Evolutionary conservation across 2,329 filamentous ascomycete genomes (phyloP).

Genomic region (Xenoacremonium recifei): DNA sequence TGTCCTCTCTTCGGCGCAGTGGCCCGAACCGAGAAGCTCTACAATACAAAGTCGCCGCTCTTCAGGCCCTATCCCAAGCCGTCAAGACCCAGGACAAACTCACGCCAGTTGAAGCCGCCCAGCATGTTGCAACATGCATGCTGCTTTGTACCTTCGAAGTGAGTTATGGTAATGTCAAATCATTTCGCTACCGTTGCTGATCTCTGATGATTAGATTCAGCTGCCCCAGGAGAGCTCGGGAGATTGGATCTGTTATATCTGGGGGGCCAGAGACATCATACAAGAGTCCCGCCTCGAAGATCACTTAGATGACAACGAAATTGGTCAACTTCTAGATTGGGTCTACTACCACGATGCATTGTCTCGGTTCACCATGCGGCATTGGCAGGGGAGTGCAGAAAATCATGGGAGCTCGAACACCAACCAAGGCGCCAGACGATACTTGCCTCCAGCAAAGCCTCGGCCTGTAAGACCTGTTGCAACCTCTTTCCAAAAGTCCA

Average conservation of each 20-base stretch:
- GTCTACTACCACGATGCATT: constrained; percentile 18
- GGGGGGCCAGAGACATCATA: constrained; percentile 15
- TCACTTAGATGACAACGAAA: background rate
- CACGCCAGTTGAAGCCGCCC: constrained; percentile 2
- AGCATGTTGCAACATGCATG: constrained; percentile 20
- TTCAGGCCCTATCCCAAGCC: constrained; percentile 8
- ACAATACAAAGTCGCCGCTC: constrained; percentile 10
- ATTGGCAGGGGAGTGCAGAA: too few species aligned
- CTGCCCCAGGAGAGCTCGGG: constrained; percentile 13
- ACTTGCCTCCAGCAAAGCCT: constrained; percentile 1
- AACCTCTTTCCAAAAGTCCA: too few species aligned
- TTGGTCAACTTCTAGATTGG: constrained; percentile 14
- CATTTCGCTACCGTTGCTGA: too few species aligned
- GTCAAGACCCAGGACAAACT: background rate
- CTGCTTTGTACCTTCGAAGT: constrained; percentile 17
- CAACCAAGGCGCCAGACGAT: too few species aligned
- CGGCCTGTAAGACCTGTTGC: constrained; percentile 12
- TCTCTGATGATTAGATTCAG: constrained; percentile 18
- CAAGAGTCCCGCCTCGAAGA: constrained; percentile 6
- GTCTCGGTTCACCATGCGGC: constrained; percentile 16
- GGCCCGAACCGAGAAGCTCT: accelerated
- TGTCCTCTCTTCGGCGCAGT: constrained; percentile 13
- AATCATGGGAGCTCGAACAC: too few species aligned
- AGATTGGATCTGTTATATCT: constrained; percentile 20
- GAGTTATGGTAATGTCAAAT: background rate